phyloP scores from a whole-genome alignment of 805 yeast species.

The Spathaspora sp. region DNA sequence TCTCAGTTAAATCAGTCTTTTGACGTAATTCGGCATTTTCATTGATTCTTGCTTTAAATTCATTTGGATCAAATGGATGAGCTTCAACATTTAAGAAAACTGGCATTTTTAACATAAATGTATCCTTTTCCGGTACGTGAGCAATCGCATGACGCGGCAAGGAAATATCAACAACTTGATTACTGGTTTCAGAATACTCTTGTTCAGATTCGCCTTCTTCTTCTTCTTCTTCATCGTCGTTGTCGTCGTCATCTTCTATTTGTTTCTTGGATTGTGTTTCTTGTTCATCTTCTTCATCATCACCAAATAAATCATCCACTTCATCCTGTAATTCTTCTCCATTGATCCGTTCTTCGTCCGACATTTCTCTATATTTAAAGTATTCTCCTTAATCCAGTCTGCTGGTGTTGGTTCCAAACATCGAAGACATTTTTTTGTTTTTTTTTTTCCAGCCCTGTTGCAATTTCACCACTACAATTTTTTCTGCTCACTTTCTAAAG shows the following conservation, averaged over 20 bases:
- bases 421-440: background rate
- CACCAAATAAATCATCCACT: constrained; percentile 36
- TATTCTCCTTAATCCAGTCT: background rate
- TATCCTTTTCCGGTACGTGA: constrained; percentile 31
- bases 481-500: background rate
- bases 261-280: constrained; percentile 14
- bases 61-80: constrained; percentile 74
- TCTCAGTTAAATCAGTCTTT: constrained; percentile 25
- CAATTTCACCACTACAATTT: background rate
- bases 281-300: constrained; percentile 16
- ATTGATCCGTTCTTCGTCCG: constrained; percentile 18
- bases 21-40: constrained; percentile 29
- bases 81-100: constrained; percentile 81
- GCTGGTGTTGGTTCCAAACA: background rate
- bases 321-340: constrained; percentile 17
- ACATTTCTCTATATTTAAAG: constrained; percentile 13
- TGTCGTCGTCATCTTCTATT: constrained; percentile 13
- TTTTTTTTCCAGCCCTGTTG: background rate
- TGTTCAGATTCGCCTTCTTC: constrained; percentile 15
- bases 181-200: constrained; percentile 31
- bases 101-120: constrained; percentile 64
- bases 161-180: constrained; percentile 29
- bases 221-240: constrained; percentile 12
- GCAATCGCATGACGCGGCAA: constrained; percentile 50
- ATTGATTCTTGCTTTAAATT: constrained; percentile 52